Evolutionary conservation across 768 basidiomycete species (phyloP).

Genomic region (Lactarius hengduanensis): DNA sequence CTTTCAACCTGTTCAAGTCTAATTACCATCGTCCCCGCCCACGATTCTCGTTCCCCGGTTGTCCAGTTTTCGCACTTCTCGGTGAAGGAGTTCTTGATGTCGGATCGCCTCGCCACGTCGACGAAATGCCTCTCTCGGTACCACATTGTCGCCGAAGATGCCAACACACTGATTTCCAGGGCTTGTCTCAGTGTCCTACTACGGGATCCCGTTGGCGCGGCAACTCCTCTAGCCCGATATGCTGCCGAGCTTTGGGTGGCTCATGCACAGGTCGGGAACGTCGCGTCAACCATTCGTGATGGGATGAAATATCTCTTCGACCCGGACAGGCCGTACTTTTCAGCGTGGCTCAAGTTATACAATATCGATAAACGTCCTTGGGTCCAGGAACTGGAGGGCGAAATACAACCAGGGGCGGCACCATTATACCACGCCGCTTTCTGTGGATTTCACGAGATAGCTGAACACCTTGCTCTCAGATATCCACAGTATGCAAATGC

Average conservation of each 20-base stretch:
- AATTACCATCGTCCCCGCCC: too few species aligned
- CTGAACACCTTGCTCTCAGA: not conserved
- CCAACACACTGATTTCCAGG: not conserved
- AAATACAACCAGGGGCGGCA: not conserved
- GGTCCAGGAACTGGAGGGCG: accelerated
- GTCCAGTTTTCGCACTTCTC: too few species aligned
- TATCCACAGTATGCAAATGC: not conserved
- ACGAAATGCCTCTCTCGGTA: not conserved
- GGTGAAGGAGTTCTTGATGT: not conserved
- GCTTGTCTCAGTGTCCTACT: not conserved
- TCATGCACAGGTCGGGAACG: not conserved
- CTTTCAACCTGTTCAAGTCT: too few species aligned
- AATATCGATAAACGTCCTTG: not conserved
- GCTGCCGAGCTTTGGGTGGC: not conserved
- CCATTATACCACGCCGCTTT: not conserved
- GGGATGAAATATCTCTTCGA: not conserved
- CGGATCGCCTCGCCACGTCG: not conserved
- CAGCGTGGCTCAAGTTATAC: not conserved
- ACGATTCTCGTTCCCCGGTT: too few species aligned
- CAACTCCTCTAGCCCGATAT: not conserved
- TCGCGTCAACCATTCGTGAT: not conserved
- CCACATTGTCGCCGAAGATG: not conserved
- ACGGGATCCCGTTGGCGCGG: too few species aligned
- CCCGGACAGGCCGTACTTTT: not conserved
- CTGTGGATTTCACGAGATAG: not conserved